Conservation (phyloP, 352 stramenopile species). For the Pilasporangium apinafurcum region DNA sequence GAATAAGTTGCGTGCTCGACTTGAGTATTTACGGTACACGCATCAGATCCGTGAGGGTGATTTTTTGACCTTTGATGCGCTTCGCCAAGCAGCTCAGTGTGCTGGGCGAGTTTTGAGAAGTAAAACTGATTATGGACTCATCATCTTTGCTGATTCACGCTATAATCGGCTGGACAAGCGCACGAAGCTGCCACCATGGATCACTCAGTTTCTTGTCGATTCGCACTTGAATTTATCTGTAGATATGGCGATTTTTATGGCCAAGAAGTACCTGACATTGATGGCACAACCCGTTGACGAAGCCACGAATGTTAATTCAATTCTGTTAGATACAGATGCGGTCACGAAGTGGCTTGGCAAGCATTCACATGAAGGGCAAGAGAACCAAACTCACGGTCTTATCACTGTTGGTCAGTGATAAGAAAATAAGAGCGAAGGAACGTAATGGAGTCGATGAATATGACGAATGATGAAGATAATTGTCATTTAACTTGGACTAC, state of each 20-base stretch:
- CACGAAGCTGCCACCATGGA: conserved; percentile 98
- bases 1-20: conserved; percentile 87
- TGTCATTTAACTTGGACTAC: no score
- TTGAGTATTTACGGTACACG: conserved; percentile 96
- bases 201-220: conserved; percentile 95
- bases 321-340: conserved; percentile 90
- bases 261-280: conserved; percentile 93
- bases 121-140: conserved; percentile 99
- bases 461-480: no score
- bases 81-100: conserved; percentile 97
- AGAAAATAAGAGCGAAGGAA: no score
- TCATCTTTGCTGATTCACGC: conserved; percentile 98
- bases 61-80: conserved; percentile 98
- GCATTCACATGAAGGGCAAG: conserved; percentile 7
- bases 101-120: conserved; percentile 96
- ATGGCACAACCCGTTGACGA: conserved; percentile 97
- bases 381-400: no score
- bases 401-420: no score
- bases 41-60: conserved; percentile 92
- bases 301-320: conserved; percentile 87
- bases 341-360: conserved; percentile 73
- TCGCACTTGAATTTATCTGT: conserved; percentile 96
- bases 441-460: no score
- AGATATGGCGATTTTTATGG: conserved; percentile 94
- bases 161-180: conserved; percentile 98